Conservation (phyloP, 2,329 filamentous ascomycete genomes). For the Xylaria sp. region DNA sequence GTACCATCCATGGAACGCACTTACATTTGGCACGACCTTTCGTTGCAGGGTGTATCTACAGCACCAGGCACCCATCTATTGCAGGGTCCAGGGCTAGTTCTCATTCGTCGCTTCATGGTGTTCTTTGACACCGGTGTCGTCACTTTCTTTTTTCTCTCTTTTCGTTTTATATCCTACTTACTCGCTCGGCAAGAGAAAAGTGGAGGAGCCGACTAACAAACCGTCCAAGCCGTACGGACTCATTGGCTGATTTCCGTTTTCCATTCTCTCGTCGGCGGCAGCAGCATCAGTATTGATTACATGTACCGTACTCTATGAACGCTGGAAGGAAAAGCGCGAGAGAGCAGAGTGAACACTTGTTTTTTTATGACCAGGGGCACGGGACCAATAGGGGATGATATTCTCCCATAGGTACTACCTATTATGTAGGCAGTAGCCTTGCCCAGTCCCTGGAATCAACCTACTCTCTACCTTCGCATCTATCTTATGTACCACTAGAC, state of each 20-base stretch:
- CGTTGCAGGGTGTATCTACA: conserved; percentile 34
- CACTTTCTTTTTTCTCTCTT: conserved; percentile 21
- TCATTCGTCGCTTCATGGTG: conserved; percentile 27
- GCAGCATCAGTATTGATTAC: background rate
- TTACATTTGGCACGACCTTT: conserved; percentile 31
- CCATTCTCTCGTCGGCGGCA: background rate
- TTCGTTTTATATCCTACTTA: background rate
- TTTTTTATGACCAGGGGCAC: conserved; percentile 24
- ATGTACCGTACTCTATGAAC: conserved; percentile 12
- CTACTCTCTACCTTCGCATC: conserved; percentile 10
- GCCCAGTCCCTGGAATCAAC: conserved; percentile 31
- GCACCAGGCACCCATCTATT: conserved; percentile 26
- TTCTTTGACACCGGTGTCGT: conserved; percentile 23
- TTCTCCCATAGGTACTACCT: conserved; percentile 3
- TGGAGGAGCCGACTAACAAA: background rate
- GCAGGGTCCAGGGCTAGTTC: conserved; percentile 22
- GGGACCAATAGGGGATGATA: conserved; percentile 25
- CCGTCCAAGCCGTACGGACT: background rate
- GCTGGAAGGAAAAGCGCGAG: conserved; percentile 19
- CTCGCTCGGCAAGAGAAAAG: conserved; percentile 10
- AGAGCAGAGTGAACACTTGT: conserved; percentile 7
- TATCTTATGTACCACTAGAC: conserved; percentile 27
- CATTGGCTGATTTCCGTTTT: background rate
- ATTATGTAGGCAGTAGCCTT: too few species aligned
- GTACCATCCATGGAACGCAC: conserved; percentile 32